Evolutionary conservation across 352 stramenopile species (phyloP).

Genomic region (Globisporangium lucens): DNA sequence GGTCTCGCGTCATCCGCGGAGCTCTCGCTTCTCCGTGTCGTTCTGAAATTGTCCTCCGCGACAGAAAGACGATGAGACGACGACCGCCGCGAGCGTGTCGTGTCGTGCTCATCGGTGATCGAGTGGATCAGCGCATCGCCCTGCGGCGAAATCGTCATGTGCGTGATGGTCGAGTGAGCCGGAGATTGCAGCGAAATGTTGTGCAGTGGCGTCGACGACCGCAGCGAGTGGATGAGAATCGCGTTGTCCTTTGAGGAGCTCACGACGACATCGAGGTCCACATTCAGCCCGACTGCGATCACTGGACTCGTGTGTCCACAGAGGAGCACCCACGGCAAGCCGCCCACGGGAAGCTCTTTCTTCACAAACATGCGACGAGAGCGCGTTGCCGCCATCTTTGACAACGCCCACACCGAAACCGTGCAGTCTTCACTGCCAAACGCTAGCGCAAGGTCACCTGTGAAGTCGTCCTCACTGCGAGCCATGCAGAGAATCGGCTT

Average conservation of each 20-base stretch:
- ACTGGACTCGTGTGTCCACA: constrained; percentile 77
- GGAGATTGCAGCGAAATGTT: constrained; percentile 59
- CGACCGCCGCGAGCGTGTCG: background rate
- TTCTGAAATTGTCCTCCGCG: constrained; percentile 18
- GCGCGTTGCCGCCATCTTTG: constrained; percentile 71
- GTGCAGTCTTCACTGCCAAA: constrained; percentile 87
- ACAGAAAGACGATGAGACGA: constrained; percentile 14
- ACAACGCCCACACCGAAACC: constrained; percentile 83
- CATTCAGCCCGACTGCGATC: constrained; percentile 75
- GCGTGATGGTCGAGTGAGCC: constrained; percentile 43
- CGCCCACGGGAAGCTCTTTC: constrained; percentile 77
- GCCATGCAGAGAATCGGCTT: constrained; percentile 86
- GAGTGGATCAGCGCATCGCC: constrained; percentile 73
- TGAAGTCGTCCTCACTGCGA: constrained; percentile 83
- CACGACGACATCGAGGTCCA: constrained; percentile 79
- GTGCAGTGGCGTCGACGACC: constrained; percentile 70
- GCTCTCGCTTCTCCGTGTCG: constrained; percentile 14
- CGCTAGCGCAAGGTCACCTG: constrained; percentile 73
- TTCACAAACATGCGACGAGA: constrained; percentile 85
- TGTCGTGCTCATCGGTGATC: constrained; percentile 50
- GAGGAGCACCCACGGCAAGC: constrained; percentile 75
- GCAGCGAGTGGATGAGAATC: constrained; percentile 73
- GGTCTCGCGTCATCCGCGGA: constrained; percentile 1
- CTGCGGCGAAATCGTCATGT: constrained; percentile 73
- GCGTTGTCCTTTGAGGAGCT: constrained; percentile 77